These are phyloP conservation scores for Olyra latifolia DNA, from an alignment of 176 grass and related monocot species.

Conservation along the genomic window DNA sequence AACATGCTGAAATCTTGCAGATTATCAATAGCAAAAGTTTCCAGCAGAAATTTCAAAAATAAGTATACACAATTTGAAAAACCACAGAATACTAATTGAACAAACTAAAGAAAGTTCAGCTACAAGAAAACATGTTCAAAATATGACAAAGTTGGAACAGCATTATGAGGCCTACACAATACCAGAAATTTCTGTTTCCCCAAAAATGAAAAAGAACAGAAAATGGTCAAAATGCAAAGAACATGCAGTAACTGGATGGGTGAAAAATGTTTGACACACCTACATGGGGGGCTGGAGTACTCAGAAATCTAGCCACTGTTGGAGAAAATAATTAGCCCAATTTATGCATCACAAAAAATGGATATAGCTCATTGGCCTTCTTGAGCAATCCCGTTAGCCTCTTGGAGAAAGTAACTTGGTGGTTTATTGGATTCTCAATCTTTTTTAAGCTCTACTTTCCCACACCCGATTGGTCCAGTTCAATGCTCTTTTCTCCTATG, in stretches of 20 bases:
- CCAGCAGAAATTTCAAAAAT: background rate
- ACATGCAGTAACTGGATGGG: background rate
- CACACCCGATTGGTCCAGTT: conserved; percentile 57
- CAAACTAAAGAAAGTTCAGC: background rate
- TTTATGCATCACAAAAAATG: conserved; percentile 71
- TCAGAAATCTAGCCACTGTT: conserved; percentile 70
- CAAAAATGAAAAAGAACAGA: background rate
- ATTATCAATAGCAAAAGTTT: background rate
- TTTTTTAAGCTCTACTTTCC: conserved; percentile 81
- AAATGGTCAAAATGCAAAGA: background rate
- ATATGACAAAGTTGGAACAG: background rate
- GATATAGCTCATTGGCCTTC: conserved; percentile 76
- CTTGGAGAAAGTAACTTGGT: conserved; percentile 89
- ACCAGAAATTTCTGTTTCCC: background rate
- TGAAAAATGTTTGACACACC: conserved; percentile 32
- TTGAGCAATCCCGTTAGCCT: conserved; percentile 71
- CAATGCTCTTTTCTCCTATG: conserved; percentile 20
- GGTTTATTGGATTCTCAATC: conserved; percentile 72
- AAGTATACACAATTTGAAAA: background rate
- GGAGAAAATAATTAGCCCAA: conserved; percentile 74
- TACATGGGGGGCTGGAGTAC: conserved; percentile 70
- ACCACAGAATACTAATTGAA: background rate
- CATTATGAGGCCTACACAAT: background rate
- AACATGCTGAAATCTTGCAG: background rate
- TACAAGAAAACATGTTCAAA: background rate